A percentile compares a stretch with the other conserved stretches of the same genome.
phyloP scores from a whole-genome alignment of 202 grass and related monocot species.

The Eragrostis tef region DNA sequence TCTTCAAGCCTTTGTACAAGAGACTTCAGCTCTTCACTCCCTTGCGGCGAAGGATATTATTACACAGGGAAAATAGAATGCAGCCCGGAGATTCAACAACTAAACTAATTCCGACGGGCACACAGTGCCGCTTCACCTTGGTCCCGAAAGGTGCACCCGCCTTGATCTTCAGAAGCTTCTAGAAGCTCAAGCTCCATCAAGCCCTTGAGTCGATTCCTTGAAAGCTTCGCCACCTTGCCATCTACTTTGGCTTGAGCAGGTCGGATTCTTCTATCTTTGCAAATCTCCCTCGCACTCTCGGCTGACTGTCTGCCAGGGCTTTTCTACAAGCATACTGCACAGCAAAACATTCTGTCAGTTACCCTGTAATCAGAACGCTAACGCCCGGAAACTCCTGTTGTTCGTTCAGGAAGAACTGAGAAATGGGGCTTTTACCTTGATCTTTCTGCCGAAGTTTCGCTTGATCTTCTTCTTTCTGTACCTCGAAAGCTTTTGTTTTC shows the following conservation, averaged over 20 bases:
- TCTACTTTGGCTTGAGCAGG: constrained; percentile 58
- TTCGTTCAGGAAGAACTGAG: neutral
- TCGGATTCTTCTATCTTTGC: constrained; percentile 85
- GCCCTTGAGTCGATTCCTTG: constrained; percentile 40
- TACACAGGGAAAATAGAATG: constrained; percentile 47
- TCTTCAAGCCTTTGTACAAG: constrained; percentile 63
- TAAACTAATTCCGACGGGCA: constrained; percentile 55
- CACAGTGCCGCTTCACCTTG: constrained; percentile 29
- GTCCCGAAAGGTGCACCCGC: neutral
- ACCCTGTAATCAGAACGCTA: neutral
- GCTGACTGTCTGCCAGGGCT: constrained; percentile 95
- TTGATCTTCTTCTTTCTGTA: constrained; percentile 97
- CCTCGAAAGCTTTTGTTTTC: constrained; percentile 92
- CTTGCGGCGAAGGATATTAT: constrained; percentile 55
- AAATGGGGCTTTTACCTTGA: constrained; percentile 65
- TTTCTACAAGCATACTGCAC: constrained; percentile 93
- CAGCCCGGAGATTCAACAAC: constrained; percentile 37
- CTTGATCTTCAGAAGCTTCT: constrained; percentile 45
- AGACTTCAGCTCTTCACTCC: constrained; percentile 49
- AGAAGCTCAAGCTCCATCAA: constrained; percentile 32
- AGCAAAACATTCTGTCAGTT: constrained; percentile 18
- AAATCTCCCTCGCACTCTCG: constrained; percentile 93
- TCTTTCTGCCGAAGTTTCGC: constrained; percentile 95
- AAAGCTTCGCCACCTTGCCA: neutral
- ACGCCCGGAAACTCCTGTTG: neutral